Conservation (phyloP, 2,329 filamentous ascomycete species). For the Fusarium veterinarium region DNA sequence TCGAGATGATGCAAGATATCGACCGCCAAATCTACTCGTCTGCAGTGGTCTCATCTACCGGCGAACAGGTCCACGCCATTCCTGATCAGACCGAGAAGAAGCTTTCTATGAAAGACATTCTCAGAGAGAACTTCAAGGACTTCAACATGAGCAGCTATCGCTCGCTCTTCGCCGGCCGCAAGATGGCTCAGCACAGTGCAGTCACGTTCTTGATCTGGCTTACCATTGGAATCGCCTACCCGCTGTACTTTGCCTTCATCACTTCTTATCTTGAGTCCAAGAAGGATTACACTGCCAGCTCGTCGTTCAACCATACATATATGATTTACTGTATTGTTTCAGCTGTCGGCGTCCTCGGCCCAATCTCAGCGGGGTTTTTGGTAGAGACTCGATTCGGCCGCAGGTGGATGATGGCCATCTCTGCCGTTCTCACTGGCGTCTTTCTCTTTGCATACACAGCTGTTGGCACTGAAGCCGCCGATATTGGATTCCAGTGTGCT, state of each 20-base stretch:
- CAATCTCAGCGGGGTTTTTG: conserved; percentile 31
- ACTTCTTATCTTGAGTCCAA: conserved; percentile 46
- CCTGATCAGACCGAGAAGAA: background rate
- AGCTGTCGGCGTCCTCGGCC: conserved; percentile 37
- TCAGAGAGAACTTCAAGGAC: conserved; percentile 54
- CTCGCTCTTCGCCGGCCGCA: conserved; percentile 64
- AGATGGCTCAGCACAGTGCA: conserved; percentile 63
- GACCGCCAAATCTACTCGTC: conserved; percentile 16
- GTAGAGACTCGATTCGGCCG: conserved; percentile 38
- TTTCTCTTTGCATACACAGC: conserved; percentile 37
- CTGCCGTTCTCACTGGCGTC: conserved; percentile 15
- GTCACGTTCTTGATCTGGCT: conserved; percentile 68
- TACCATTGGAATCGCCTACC: conserved; percentile 67
- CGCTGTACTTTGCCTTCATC: conserved; percentile 65
- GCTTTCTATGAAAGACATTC: background rate
- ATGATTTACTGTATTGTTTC: conserved; percentile 41
- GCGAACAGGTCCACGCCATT: background rate
- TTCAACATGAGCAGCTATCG: conserved; percentile 63
- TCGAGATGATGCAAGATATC: conserved; percentile 34
- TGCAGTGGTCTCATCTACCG: background rate
- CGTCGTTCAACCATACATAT: conserved; percentile 11
- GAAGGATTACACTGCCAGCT: background rate
- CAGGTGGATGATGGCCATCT: background rate
- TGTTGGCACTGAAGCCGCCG: background rate
- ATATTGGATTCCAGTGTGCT: conserved; percentile 2